Evolutionary conservation across 768 basidiomycete species (phyloP).

Genomic region (Russula ochroleuca): DNA sequence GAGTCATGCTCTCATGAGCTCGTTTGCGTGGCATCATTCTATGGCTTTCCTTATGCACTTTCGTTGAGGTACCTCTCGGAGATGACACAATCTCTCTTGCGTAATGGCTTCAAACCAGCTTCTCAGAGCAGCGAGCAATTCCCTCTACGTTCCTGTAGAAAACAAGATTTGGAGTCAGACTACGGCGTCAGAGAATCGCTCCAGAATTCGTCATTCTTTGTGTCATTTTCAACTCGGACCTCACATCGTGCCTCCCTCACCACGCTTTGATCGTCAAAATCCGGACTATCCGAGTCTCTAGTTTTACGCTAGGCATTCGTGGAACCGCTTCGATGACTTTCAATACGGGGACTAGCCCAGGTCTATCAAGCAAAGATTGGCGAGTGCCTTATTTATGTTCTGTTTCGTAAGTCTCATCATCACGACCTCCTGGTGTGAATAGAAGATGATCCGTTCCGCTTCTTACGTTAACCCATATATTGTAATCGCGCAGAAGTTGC

Average conservation of each 20-base stretch:
- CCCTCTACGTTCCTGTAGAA: not conserved
- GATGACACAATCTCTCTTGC: no score
- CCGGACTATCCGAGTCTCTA: not conserved
- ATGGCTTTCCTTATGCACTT: no score
- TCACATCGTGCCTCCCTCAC: not conserved
- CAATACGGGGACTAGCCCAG: not conserved
- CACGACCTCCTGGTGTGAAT: not conserved
- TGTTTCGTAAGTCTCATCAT: not conserved
- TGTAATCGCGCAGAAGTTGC: no score
- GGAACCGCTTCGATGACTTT: not conserved
- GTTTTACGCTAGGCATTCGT: not conserved
- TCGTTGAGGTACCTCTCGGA: no score
- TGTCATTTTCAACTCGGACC: not conserved
- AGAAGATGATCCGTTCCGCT: not conserved
- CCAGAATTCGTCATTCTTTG: not conserved
- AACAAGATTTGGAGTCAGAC: not conserved
- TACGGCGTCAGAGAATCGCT: not conserved
- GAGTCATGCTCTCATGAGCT: no score
- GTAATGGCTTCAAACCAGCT: no score
- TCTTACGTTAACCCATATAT: no score
- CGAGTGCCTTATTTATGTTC: not conserved
- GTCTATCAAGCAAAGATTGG: not conserved
- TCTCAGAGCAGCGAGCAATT: not conserved
- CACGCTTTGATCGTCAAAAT: not conserved
- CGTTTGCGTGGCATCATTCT: no score